Conservation (phyloP, 768 basidiomycete species). For the Epithele typhae region DNA sequence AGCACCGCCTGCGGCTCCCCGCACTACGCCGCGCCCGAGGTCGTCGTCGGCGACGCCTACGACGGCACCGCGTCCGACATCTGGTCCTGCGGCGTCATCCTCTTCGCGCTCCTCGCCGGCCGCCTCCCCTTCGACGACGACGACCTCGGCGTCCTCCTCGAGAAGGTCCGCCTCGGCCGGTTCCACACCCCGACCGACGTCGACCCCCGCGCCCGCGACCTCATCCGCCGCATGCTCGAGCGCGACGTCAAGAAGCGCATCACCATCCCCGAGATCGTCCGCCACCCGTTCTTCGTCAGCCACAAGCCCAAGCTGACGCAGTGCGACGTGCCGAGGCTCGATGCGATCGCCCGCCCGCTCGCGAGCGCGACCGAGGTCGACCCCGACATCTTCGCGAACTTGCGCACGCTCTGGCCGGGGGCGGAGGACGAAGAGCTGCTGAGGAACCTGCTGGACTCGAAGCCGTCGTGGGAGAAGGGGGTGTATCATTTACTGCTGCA, state of each 20-base stretch:
- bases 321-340: slow-evolving; percentile 52
- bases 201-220: slow-evolving; percentile 64
- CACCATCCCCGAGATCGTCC: slow-evolving; percentile 74
- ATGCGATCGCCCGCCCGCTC: slow-evolving; percentile 68
- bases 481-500: slow-evolving; percentile 88
- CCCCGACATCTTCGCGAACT: slow-evolving; percentile 82
- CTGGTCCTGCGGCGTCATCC: slow-evolving; percentile 95
- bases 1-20: slow-evolving; percentile 91
- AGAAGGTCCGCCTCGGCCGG: slow-evolving; percentile 70
- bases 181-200: slow-evolving; percentile 75
- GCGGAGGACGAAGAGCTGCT: slow-evolving; percentile 71
- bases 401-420: slow-evolving; percentile 90
- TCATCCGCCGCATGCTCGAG: slow-evolving; percentile 78
- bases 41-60: slow-evolving; percentile 79
- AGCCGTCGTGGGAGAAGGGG: slow-evolving; percentile 92
- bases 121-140: slow-evolving; percentile 93
- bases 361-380: slow-evolving; percentile 66
- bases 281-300: slow-evolving; percentile 74
- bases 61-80: slow-evolving; percentile 87
- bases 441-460: slow-evolving; percentile 55
- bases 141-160: slow-evolving; percentile 68
- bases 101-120: slow-evolving; percentile 85
- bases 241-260: slow-evolving; percentile 73
- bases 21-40: slow-evolving; percentile 93
- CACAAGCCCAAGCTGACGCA: slow-evolving; percentile 41